phyloP scores from a whole-genome alignment of 805 yeast species.

The Spathaspora girioi region DNA sequence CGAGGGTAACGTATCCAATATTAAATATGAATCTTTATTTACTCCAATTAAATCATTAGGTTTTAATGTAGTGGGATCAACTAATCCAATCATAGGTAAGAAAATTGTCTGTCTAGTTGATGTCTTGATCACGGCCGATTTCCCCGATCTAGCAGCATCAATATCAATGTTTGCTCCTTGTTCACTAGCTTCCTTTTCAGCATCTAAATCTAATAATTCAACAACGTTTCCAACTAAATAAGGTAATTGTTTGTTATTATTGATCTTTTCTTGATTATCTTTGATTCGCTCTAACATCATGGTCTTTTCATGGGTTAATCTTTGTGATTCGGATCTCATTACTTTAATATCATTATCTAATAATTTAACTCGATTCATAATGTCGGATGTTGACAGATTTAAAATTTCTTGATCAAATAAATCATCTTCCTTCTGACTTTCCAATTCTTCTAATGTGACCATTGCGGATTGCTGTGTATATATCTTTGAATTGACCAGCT shows the following conservation, averaged over 20 bases:
- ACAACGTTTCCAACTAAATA: constrained; percentile 96
- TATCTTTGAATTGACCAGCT: neutral
- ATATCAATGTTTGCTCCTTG: constrained; percentile 95
- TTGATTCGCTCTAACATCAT: constrained; percentile 91
- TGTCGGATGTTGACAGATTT: constrained; percentile 73
- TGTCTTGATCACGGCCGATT: constrained; percentile 97
- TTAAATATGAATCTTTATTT: constrained; percentile 91
- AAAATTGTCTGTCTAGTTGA: constrained; percentile 97
- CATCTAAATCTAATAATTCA: constrained; percentile 84
- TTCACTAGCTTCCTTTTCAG: constrained; percentile 74
- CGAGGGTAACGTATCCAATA: constrained; percentile 91
- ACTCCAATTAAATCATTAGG: constrained; percentile 99
- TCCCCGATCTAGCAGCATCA: constrained; percentile 87
- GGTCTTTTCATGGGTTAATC: constrained; percentile 87
- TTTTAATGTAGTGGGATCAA: constrained; percentile 83
- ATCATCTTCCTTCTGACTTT: constrained; percentile 45
- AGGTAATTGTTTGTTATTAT: constrained; percentile 92
- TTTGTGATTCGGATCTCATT: constrained; percentile 86
- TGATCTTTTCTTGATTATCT: constrained; percentile 93
- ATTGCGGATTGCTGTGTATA: constrained; percentile 27
- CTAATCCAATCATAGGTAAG: constrained; percentile 91
- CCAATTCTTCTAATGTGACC: constrained; percentile 86
- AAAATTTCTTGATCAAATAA: constrained; percentile 82
- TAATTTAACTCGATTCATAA: constrained; percentile 78
- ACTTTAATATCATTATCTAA: constrained; percentile 94